Percentiles rank a stretch among this genome's conserved stretches.
Evolutionary conservation across 495 filamentous ascomycete genomes (phyloP).

Genomic region (Neurospora hispaniola): DNA sequence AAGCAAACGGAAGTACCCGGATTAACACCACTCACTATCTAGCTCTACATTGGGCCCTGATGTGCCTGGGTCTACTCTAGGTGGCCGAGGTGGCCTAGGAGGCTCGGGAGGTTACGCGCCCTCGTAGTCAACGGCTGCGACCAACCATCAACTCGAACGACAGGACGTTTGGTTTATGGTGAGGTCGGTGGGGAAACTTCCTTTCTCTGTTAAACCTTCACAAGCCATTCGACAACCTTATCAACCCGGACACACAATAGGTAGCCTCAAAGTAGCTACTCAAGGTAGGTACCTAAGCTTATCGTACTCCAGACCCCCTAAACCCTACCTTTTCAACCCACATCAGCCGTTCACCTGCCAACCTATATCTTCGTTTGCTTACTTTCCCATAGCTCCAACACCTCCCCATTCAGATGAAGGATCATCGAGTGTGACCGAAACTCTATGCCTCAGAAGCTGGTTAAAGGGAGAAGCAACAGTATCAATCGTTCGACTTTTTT

Average conservation of each 20-base stretch:
- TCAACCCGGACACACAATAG: neutral
- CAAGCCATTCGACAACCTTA: neutral
- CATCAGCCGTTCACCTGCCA: neutral
- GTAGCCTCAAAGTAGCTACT: neutral
- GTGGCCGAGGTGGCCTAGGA: too few species aligned
- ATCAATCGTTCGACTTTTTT: neutral
- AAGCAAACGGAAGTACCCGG: neutral
- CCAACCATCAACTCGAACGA: neutral
- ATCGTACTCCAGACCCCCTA: neutral
- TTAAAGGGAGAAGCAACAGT: neutral
- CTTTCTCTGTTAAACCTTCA: neutral
- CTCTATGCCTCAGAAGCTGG: neutral
- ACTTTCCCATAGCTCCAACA: neutral
- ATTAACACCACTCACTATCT: neutral
- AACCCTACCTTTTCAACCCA: neutral
- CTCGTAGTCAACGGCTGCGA: neutral
- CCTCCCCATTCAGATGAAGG: neutral
- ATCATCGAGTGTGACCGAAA: neutral
- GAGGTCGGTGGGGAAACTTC: neutral
- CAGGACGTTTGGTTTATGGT: neutral
- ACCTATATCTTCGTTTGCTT: neutral
- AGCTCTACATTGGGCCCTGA: neutral
- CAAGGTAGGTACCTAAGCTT: neutral
- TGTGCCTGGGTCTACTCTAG: neutral
- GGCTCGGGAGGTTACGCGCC: neutral